phyloP scores from a whole-genome alignment of 106 monocot species.

The Platanthera zijinensis region DNA sequence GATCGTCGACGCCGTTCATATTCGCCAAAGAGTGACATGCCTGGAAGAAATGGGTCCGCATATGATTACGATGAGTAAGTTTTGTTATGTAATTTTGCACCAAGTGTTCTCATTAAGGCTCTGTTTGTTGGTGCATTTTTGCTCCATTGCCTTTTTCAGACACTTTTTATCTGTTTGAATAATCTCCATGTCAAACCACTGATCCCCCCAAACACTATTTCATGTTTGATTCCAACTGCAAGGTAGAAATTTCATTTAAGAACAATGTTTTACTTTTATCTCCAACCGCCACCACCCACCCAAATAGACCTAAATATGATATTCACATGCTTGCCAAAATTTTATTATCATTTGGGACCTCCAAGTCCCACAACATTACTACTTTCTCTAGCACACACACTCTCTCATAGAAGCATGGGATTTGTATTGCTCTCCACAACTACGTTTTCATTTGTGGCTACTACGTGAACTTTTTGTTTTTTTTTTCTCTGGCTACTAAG shows the following conservation, averaged over 20 bases:
- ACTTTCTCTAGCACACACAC: neutral
- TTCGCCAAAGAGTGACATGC: neutral
- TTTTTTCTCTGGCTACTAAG: slow-evolving; percentile 15
- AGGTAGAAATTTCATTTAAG: no score
- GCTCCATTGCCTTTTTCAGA: no score
- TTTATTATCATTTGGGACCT: neutral
- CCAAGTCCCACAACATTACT: no score
- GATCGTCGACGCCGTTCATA: neutral
- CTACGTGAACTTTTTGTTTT: neutral
- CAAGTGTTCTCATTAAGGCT: no score
- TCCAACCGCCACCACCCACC: no score
- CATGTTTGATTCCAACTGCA: no score
- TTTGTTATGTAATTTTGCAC: neutral
- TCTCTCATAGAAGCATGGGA: neutral
- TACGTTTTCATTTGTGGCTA: neutral
- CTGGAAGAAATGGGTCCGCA: neutral
- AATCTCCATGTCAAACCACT: no score
- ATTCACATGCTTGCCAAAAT: neutral
- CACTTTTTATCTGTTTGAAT: no score
- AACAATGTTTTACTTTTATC: no score
- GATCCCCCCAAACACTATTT: no score
- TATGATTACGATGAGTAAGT: neutral
- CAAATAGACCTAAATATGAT: neutral
- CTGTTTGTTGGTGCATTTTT: no score
- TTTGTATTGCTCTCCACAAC: neutral